These are phyloP conservation scores for Kwoniella botswanensis DNA, from an alignment of 768 basidiomycete genomes.

Conservation along the genomic window DNA sequence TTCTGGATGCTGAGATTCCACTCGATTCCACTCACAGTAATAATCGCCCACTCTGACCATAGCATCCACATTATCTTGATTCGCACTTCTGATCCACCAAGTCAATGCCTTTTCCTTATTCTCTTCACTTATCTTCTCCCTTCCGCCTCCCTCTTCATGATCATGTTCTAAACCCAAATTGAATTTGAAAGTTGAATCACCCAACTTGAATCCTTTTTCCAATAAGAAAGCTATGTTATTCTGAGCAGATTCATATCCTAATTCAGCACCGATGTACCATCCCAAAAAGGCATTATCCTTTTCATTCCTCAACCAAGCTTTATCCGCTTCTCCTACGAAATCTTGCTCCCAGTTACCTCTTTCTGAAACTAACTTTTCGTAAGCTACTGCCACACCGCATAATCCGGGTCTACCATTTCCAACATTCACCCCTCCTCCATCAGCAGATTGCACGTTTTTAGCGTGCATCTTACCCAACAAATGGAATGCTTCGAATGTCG, in stretches of 20 bases:
- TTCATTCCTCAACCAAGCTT: conserved; percentile 68
- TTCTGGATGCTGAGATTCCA: background rate
- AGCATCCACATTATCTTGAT: conserved; percentile 92
- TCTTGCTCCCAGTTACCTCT: conserved; percentile 85
- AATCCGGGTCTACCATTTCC: conserved; percentile 62
- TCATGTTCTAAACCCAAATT: background rate
- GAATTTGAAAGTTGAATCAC: background rate
- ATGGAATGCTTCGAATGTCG: conserved; percentile 92
- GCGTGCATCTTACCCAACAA: conserved; percentile 85
- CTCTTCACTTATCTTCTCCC: conserved; percentile 4
- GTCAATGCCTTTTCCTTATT: conserved; percentile 69
- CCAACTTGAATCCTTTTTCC: conserved; percentile 73
- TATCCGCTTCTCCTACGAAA: conserved; percentile 73
- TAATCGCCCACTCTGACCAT: conserved; percentile 98
- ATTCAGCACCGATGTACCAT: conserved; percentile 94
- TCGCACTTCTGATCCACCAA: conserved; percentile 93
- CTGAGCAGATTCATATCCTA: conserved; percentile 89
- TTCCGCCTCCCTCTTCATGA: background rate
- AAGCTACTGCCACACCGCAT: conserved; percentile 88
- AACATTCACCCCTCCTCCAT: conserved; percentile 10
- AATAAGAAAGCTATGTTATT: conserved; percentile 92
- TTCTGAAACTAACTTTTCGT: conserved; percentile 90
- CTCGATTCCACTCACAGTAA: conserved; percentile 75
- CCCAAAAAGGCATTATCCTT: conserved; percentile 83
- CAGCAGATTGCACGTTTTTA: conserved; percentile 61